Conservation (phyloP, 164 flowering plant species). For the Annona cherimola region DNA sequence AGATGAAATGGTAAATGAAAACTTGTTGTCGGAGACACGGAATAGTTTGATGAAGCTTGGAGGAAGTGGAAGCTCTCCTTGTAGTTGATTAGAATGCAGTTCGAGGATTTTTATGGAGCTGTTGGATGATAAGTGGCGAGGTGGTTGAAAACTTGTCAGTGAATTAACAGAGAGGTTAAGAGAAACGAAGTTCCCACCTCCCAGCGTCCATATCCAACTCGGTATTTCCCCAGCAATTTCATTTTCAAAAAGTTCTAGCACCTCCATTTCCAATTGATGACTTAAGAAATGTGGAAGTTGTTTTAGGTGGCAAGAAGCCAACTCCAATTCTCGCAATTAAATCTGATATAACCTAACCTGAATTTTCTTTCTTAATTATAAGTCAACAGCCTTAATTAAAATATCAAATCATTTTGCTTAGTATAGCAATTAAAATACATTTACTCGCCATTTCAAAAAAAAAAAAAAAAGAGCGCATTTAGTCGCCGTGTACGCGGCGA, state of each 20-base stretch:
- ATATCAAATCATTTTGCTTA: no score
- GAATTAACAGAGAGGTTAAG: conserved; percentile 6
- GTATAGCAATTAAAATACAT: no score
- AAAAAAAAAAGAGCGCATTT: no score
- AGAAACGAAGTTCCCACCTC: not conserved
- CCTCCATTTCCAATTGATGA: not conserved
- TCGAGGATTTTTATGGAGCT: no score
- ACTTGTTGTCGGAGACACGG: conserved; percentile 44
- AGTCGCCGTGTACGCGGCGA: no score
- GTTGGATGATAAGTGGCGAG: conserved; percentile 19
- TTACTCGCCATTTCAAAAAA: no score
- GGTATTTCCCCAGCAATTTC: conserved; percentile 22
- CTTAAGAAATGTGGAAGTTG: conserved; percentile 18
- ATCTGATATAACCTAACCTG: no score
- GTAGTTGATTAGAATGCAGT: conserved; percentile 7
- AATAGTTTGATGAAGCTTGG: conserved; percentile 18
- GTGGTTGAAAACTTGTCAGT: conserved; percentile 18
- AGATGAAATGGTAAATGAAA: conserved; percentile 24
- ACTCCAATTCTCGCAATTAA: conserved; percentile 19
- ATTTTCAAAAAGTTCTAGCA: conserved; percentile 37
- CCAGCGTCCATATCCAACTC: conserved; percentile 31
- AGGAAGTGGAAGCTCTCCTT: conserved; percentile 26
- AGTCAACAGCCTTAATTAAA: no score
- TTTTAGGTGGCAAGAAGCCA: conserved; percentile 33
- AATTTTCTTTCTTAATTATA: no score